Conservation (phyloP, 2,329 filamentous ascomycete species). For the Colletotrichum gloeosporioides region DNA sequence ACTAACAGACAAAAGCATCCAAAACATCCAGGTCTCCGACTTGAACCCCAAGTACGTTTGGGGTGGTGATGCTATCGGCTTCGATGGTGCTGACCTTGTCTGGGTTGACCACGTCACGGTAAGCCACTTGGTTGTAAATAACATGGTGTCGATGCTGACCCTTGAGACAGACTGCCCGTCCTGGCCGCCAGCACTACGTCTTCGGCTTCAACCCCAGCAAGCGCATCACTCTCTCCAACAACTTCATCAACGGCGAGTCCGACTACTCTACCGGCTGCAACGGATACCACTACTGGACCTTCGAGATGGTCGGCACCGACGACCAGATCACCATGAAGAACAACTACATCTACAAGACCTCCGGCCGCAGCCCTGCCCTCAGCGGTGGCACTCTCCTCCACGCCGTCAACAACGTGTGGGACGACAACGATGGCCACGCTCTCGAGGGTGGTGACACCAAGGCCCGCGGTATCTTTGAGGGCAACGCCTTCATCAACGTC, state of each 20-base stretch:
- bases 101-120: conserved; percentile 20
- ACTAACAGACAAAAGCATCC: not conserved
- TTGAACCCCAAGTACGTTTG: conserved; percentile 17
- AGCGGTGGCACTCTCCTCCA: conserved; percentile 33
- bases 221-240: conserved; percentile 19
- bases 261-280: conserved; percentile 12
- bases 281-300: conserved; percentile 14
- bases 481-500: conserved; percentile 29
- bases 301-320: conserved; percentile 3
- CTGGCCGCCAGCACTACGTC: conserved; percentile 16
- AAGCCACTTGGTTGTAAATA: not conserved
- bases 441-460: conserved; percentile 27
- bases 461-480: conserved; percentile 30
- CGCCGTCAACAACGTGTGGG: conserved; percentile 34
- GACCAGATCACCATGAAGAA: conserved; percentile 21
- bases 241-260: conserved; percentile 16
- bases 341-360: conserved; percentile 27
- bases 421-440: conserved; percentile 29
- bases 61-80: conserved; percentile 15
- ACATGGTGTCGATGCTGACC: not conserved
- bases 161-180: not conserved
- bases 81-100: conserved; percentile 10
- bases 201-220: conserved; percentile 17
- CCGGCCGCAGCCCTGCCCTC: conserved; percentile 30
- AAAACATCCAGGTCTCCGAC: conserved; percentile 12